Evolutionary conservation across 129 eudicot genomes (phyloP), one percentile per base, ranked within the genome.

Genomic region (Escallonia herrerae): DNA sequence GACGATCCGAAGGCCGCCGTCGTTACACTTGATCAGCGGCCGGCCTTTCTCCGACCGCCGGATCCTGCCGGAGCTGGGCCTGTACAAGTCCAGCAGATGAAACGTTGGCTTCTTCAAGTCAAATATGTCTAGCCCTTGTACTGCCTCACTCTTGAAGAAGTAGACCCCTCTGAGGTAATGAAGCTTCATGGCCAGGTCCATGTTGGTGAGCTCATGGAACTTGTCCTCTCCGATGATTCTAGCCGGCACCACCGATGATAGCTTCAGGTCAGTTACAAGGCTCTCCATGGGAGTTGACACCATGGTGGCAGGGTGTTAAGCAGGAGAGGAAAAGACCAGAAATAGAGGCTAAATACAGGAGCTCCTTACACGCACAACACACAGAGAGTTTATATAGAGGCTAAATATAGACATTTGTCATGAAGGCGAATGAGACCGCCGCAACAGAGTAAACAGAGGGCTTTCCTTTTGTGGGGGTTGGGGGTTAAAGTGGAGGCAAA

Each of bases 231-330:
- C 79, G 12, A 79, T 82, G 59, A 80, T 55, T 39, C 33, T 74
- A 38, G 73, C 83, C 53, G 89, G 88, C 41, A 80, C 89, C 69
- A 79, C 94, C 58, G 94, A 66, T 14, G 94, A 79, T 2, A 86
- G 48, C 62, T 57, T 75, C 40, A 69, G 9, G 75, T 77, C 76
- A 64, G 65, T 44, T 3, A 83, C 72, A 33, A 80, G 57, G 53
- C 40, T 59, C 38, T 70, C 72, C 38, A 45, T 43, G 37, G 43
- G 42, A 41, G 62, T 40, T 71, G 48, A 5, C 15, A 14, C 68
- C 75, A 70, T 70, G 50, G 45, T 69, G n/a, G 3, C 3, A 42
- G 39, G 15, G 4, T 4, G 59, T 22, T 22, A 22, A 1, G 12
- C 3, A 48, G n/a, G 15, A 51, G 56, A 51, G 56, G 15, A 15